Conservation (phyloP, 331 rosid genomes). For the Pyracantha coccinea region DNA sequence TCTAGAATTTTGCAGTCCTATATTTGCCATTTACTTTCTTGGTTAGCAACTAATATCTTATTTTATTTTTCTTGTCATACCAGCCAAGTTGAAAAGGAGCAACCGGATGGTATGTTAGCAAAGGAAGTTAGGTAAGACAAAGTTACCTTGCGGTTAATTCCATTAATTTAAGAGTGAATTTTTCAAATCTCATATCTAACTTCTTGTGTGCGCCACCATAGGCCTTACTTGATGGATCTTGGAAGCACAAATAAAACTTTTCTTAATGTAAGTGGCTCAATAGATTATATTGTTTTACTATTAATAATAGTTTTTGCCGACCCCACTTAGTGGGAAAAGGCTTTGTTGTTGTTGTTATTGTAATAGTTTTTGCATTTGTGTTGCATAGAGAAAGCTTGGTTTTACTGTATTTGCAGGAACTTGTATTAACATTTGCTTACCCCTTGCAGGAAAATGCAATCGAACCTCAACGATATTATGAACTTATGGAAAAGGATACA, state of each 20-base stretch:
- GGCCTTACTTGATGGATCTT: conserved; percentile 97
- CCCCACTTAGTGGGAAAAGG: no score
- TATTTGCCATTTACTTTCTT: neutral
- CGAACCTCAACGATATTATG: conserved; percentile 93
- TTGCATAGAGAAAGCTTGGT: neutral
- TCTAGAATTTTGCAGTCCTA: conserved; percentile 9
- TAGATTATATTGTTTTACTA: neutral
- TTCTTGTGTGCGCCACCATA: conserved; percentile 16
- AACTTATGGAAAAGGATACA: conserved; percentile 83
- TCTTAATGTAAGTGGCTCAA: conserved; percentile 55
- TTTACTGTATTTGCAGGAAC: conserved; percentile 5
- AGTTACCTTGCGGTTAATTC: neutral
- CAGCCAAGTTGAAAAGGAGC: conserved; percentile 85
- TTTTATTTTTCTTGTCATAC: neutral
- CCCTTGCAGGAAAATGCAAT: conserved; percentile 69
- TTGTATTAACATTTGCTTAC: conserved; percentile 2
- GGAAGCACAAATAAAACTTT: conserved; percentile 98
- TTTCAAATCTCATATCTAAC: conserved; percentile 19
- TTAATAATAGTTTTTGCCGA: neutral
- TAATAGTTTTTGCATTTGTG: neutral
- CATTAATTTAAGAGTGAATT: neutral
- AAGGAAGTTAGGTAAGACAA: conserved; percentile 53
- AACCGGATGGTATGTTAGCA: conserved; percentile 57
- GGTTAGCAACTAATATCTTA: neutral
- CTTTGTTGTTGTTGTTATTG: no score